Conservation (phyloP, 768 basidiomycete genomes). For the Nevesoporus exiguus region DNA sequence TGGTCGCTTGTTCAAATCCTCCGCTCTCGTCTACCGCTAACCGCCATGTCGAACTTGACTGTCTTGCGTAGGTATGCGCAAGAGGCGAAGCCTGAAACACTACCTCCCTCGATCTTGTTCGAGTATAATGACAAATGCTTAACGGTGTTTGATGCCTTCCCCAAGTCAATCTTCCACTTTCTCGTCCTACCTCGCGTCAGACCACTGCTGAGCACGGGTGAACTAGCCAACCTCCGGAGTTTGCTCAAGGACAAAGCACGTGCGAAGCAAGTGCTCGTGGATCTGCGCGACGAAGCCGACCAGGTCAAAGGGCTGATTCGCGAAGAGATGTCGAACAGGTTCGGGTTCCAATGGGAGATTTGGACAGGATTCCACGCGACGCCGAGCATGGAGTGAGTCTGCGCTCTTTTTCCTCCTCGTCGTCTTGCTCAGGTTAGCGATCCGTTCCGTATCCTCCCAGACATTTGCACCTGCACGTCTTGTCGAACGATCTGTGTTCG, state of each 20-base stretch:
- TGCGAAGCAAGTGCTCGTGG: conserved; percentile 52
- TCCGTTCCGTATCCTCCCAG: conserved; percentile 33
- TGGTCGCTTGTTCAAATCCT: neutral
- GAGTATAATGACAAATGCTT: conserved; percentile 50
- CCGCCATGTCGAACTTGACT: conserved; percentile 42
- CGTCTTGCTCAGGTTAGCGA: neutral
- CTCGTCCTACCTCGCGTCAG: conserved; percentile 68
- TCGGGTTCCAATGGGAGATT: conserved; percentile 73
- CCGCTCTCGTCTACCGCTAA: neutral
- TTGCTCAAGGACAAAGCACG: conserved; percentile 52
- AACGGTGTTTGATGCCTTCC: conserved; percentile 72
- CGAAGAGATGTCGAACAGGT: conserved; percentile 74
- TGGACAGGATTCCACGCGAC: conserved; percentile 83
- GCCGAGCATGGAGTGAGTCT: conserved; percentile 80
- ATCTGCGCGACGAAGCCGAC: conserved; percentile 55
- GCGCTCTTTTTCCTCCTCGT: neutral
- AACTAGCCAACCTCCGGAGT: conserved; percentile 52
- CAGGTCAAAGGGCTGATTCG: conserved; percentile 58
- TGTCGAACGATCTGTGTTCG: conserved; percentile 75
- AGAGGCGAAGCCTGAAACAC: conserved; percentile 40
- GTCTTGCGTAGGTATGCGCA: conserved; percentile 62
- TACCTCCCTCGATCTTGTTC: conserved; percentile 63
- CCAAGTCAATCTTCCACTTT: conserved; percentile 87
- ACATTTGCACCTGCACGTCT: conserved; percentile 81
- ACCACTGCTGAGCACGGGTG: conserved; percentile 30